Evolutionary conservation across 2,329 filamentous ascomycete species (phyloP).

Genomic region (Diaporthe nobilis): DNA sequence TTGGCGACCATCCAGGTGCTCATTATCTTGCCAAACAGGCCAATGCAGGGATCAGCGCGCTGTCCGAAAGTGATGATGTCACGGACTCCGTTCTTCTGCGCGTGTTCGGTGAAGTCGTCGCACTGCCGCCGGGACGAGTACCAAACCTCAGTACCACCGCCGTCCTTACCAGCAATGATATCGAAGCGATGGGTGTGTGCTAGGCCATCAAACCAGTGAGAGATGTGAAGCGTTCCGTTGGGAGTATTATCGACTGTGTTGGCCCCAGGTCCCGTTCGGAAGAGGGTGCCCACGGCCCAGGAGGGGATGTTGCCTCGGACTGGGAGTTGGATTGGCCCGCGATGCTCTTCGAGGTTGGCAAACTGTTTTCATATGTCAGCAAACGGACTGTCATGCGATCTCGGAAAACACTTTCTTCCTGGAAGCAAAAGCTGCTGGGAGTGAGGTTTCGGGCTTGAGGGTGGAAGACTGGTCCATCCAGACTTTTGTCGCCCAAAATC

Average conservation of each 20-base stretch:
- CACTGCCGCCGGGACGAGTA: constrained; percentile 81
- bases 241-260: constrained; percentile 67
- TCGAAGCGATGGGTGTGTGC: constrained; percentile 80
- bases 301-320: constrained; percentile 77
- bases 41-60: constrained; percentile 80
- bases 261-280: constrained; percentile 80
- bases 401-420: neutral
- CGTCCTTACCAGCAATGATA: constrained; percentile 61
- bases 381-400: neutral
- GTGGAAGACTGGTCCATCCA: neutral
- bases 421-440: neutral
- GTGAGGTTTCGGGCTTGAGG: neutral
- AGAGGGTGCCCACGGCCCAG: constrained; percentile 80
- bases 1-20: constrained; percentile 63
- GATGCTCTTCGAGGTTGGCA: constrained; percentile 75
- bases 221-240: constrained; percentile 65
- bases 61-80: constrained; percentile 77
- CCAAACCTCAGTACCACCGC: constrained; percentile 60
- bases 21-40: constrained; percentile 80
- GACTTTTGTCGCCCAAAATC: neutral
- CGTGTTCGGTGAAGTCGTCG: constrained; percentile 72
- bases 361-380: constrained; percentile 64
- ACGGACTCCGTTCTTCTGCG: constrained; percentile 71
- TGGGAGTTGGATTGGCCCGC: constrained; percentile 72
- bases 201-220: constrained; percentile 88